A percentile compares a stretch with the other conserved stretches of the same genome.
phyloP scores from a whole-genome alignment of 2,329 filamentous ascomycete genomes.

The Curvularia lunata region DNA sequence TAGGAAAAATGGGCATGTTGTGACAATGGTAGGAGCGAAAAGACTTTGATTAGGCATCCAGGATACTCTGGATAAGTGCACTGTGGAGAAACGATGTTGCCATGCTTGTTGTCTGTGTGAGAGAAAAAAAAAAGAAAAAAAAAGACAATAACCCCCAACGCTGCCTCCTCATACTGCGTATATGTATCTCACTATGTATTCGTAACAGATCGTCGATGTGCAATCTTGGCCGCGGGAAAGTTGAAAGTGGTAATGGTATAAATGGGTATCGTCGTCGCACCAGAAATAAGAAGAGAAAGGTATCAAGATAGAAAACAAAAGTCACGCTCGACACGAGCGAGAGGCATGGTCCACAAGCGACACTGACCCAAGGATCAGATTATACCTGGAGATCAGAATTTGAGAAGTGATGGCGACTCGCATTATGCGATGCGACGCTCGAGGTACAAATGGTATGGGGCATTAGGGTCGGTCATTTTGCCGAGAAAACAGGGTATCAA shows the following conservation, averaged over 20 bases:
- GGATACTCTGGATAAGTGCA: conserved; percentile 7
- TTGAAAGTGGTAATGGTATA: conserved; percentile 34
- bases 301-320: conserved; percentile 19
- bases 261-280: conserved; percentile 49
- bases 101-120: conserved; percentile 23
- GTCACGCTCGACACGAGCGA: conserved; percentile 26
- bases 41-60: conserved; percentile 20
- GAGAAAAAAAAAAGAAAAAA: conserved; percentile 11
- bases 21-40: conserved; percentile 6
- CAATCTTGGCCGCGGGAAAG: conserved; percentile 33
- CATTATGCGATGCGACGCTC: conserved; percentile 20
- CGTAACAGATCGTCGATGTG: conserved; percentile 31
- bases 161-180: conserved; percentile 23
- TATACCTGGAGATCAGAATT: conserved; percentile 16
- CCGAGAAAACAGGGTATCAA: conserved; percentile 20
- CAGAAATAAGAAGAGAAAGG: conserved; percentile 30
- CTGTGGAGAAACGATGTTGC: conserved; percentile 10
- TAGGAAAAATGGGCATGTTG: conserved; percentile 9
- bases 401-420: conserved; percentile 24
- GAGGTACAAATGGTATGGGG: conserved; percentile 43
- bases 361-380: conserved; percentile 30
- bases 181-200: conserved; percentile 28
- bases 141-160: conserved; percentile 22
- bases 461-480: conserved; percentile 38
- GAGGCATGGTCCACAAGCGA: conserved; percentile 38